A percentile compares a stretch with the other conserved stretches of the same genome.
Evolutionary conservation across 331 rosid species (phyloP).

Genomic region (Quercus tomentella): DNA sequence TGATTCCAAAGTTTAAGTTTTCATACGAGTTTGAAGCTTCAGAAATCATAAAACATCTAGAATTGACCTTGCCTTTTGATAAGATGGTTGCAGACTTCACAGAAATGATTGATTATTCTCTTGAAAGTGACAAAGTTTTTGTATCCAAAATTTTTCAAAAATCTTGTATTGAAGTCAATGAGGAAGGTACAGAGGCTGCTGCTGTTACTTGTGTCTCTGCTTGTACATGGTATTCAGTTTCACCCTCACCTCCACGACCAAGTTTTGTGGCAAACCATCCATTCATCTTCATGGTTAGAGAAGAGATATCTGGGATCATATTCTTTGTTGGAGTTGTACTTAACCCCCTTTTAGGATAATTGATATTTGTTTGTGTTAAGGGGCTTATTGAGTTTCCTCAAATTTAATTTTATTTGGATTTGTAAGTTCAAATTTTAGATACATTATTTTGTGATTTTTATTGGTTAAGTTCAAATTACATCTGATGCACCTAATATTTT

Average conservation of each 20-base stretch:
- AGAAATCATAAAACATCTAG: background rate
- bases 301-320: background rate
- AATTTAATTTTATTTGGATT: too few relatives aligned
- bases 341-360: background rate
- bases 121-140: background rate
- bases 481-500: too few relatives aligned
- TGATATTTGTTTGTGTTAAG: too few relatives aligned
- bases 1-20: conserved; percentile 25
- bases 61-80: background rate
- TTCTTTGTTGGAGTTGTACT: background rate
- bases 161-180: conserved; percentile 14
- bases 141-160: conserved; percentile 16
- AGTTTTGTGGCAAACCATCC: conserved; percentile 19
- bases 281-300: conserved; percentile 17
- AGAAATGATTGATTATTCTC: conserved; percentile 1
- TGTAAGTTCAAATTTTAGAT: too few relatives aligned
- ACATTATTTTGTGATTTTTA: too few relatives aligned
- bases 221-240: too few relatives aligned
- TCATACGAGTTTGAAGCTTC: conserved; percentile 20
- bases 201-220: background rate
- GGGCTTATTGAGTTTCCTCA: too few relatives aligned
- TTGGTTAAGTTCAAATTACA: too few relatives aligned
- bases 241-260: background rate
- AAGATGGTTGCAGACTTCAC: background rate
- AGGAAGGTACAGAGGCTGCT: conserved; percentile 11